Conservation (phyloP, 306 rosid species). For the Dalbergia cultrata region DNA sequence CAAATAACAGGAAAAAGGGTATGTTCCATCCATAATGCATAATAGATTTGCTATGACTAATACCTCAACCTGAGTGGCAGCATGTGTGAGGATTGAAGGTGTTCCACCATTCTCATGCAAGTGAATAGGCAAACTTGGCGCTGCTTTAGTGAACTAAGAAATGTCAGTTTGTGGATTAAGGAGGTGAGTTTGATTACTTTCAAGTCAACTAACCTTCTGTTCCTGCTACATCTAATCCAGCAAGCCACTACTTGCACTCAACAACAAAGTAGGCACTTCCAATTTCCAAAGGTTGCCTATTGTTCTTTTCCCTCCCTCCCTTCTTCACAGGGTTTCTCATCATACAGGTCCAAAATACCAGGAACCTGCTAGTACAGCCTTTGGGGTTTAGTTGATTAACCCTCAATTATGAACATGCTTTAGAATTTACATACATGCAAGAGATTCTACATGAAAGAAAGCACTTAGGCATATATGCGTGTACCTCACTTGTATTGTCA, state of each 20-base stretch:
- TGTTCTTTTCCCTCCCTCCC: too few relatives aligned
- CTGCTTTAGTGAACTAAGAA: not conserved
- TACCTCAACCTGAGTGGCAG: not conserved
- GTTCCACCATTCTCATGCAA: slow-evolving; percentile 1
- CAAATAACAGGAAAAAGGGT: too few relatives aligned
- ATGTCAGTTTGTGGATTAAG: not conserved
- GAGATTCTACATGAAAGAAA: not conserved
- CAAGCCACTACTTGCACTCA: too few relatives aligned
- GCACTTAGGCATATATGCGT: not conserved
- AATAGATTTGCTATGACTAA: not conserved
- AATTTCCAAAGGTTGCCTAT: too few relatives aligned
- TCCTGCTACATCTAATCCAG: too few relatives aligned
- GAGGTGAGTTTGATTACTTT: not conserved
- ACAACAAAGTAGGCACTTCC: too few relatives aligned
- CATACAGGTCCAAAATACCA: not conserved
- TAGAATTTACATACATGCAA: not conserved
- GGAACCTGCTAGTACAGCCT: not conserved
- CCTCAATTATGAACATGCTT: not conserved
- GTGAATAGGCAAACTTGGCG: not conserved
- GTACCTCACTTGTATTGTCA: too few relatives aligned
- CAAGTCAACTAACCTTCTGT: not conserved
- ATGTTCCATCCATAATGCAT: too few relatives aligned
- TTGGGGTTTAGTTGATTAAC: not conserved
- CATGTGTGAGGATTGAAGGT: not conserved
- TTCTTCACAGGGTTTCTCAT: not conserved